These are phyloP conservation scores for Colletotrichum sublineola DNA, from an alignment of 2,329 filamentous ascomycete species.

Conservation along the genomic window DNA sequence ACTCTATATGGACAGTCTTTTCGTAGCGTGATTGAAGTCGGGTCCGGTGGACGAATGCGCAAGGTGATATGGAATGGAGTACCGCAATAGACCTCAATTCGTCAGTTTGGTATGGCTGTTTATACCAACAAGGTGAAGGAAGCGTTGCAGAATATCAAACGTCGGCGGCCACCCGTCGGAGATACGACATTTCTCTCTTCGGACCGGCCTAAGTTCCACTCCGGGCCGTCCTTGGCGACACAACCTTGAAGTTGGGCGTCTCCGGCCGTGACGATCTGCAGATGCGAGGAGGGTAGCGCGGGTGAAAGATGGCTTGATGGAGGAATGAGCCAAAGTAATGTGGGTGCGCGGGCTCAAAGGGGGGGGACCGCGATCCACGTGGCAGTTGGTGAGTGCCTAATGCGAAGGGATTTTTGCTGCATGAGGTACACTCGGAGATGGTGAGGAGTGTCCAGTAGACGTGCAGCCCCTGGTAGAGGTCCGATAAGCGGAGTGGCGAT, in stretches of 20 bases:
- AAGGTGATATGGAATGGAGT: neutral
- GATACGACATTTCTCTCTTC: too few relatives aligned
- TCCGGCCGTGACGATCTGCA: constrained; percentile 3
- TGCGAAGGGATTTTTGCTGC: neutral
- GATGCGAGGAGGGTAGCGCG: neutral
- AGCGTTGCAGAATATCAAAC: neutral
- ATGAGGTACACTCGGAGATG: neutral
- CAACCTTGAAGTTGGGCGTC: neutral
- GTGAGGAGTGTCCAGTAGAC: neutral
- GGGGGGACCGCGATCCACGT: neutral
- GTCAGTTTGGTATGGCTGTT: neutral
- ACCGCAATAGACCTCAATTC: neutral
- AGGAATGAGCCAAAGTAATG: constrained; percentile 7
- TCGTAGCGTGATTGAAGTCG: neutral
- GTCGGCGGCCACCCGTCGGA: too few relatives aligned
- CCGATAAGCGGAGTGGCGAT: neutral
- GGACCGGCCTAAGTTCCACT: too few relatives aligned
- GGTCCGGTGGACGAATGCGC: neutral
- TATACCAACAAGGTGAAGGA: neutral
- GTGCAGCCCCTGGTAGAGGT: neutral
- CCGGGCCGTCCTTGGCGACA: too few relatives aligned
- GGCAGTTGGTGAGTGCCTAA: neutral
- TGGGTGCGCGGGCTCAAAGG: neutral
- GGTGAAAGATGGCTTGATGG: neutral
- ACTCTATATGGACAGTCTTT: neutral